A percentile compares a stretch with the other conserved stretches of the same genome.
phyloP scores from a whole-genome alignment of 371 early-diverging fungal species.

The Mortierella sp. region DNA sequence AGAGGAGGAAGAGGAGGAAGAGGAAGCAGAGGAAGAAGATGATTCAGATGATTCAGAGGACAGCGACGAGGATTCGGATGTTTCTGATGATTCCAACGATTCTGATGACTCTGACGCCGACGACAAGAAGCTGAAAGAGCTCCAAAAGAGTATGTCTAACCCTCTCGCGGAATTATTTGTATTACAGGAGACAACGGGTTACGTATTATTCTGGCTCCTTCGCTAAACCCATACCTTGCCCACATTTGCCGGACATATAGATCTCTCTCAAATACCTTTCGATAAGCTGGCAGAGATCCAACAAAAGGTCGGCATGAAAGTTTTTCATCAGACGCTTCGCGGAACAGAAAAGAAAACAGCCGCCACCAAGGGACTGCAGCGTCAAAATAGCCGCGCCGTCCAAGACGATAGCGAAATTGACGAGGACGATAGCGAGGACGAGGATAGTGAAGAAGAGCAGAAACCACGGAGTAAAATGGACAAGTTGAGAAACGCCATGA shows the following conservation, averaged over 20 bases:
- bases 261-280: slow-evolving; percentile 85
- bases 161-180: too few relatives aligned
- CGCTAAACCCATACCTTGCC: too few relatives aligned
- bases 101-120: slow-evolving; percentile 45
- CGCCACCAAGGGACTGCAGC: slow-evolving; percentile 42
- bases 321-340: slow-evolving; percentile 59
- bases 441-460: slow-evolving; percentile 58
- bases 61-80: slow-evolving; percentile 16
- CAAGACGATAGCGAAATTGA: slow-evolving; percentile 37
- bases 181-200: too few relatives aligned
- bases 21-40: slow-evolving; percentile 16
- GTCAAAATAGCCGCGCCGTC: slow-evolving; percentile 14
- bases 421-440: slow-evolving; percentile 48
- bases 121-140: slow-evolving; percentile 42
- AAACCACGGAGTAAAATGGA: slow-evolving; percentile 41
- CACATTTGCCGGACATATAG: too few relatives aligned
- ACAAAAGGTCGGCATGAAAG: slow-evolving; percentile 72
- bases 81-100: slow-evolving; percentile 25
- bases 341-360: slow-evolving; percentile 47
- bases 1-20: slow-evolving; percentile 11
- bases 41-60: slow-evolving; percentile 23
- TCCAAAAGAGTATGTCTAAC: slow-evolving; percentile 47
- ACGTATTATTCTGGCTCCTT: too few relatives aligned
- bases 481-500: slow-evolving; percentile 33
- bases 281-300: slow-evolving; percentile 82